Base-by-base conservation (phyloP, 2,329 filamentous ascomycete species). In the Dothideomycetes sp. region DNA sequence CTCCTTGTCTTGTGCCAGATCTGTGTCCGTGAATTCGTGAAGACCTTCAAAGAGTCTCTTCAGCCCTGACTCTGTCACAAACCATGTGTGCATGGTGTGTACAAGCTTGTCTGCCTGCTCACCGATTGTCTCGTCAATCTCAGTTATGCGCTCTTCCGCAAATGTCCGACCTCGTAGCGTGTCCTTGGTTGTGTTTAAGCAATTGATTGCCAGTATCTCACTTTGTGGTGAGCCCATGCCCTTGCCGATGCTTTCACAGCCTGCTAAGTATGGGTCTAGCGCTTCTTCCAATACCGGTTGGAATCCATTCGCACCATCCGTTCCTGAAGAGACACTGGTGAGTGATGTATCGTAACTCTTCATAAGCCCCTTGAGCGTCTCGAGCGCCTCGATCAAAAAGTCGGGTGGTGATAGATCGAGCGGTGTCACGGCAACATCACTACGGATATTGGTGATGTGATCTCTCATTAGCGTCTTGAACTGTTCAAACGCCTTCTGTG, bases 291-390 rank as follows among this genome's bases (percentile, higher is more conserved):
- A 67, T 15, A 94, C 78, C 5, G 78, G 73, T 33, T 83, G 73
- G 53, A 95, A 94, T 1, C 20, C 33, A 20, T 4, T 17, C n/a
- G 16, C 22, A 25, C 78, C 79, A 9, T 32, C 42, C 71, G 47
- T 81, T 79, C 36, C 73, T 69, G 45, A 76, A 70, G 7, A 70
- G 27, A 35, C 48, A 40, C 19, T 63, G 2, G 80, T 75, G 17
- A 91, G 67, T 0, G 88, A 94, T 1, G 83, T 82, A 50, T 94
- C 86, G 55, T 88, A 89, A 15, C 83, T 91, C 56, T 82, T 84
- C 70, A 94, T 83, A 36, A 96, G 80, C 5, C 77, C 71, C 24
- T 72, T 75, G 7, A 98, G 68, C 50, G 84, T 82, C 49, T 86
- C 80, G 2, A 98, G 68, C 5, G 86, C 81, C 42, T 93, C 83